Evolutionary conservation across 164 flowering plant genomes (phyloP).

Genomic region (Santalum album): DNA sequence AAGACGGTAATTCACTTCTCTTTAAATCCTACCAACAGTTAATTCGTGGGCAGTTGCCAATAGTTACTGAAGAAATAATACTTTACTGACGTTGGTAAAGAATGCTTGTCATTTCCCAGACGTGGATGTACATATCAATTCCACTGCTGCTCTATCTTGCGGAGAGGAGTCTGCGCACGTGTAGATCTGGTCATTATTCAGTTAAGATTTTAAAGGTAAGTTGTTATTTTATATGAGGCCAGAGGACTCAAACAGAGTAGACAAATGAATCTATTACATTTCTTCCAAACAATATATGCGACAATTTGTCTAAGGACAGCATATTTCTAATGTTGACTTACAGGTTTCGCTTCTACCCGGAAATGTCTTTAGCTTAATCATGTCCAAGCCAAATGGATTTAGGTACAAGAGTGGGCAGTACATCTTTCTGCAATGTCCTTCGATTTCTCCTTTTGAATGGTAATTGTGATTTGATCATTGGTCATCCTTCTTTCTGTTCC

Average conservation of each 20-base stretch:
- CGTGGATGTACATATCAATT: slow-evolving; percentile 88
- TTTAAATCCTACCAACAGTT: neutral
- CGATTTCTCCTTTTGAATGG: slow-evolving; percentile 90
- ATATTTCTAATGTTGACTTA: slow-evolving; percentile 1
- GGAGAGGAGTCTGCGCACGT: slow-evolving; percentile 57
- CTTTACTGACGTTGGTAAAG: neutral
- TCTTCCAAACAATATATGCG: too few relatives aligned
- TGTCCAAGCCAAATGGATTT: slow-evolving; percentile 83
- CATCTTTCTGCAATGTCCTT: slow-evolving; percentile 77
- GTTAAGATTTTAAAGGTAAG: slow-evolving; percentile 72
- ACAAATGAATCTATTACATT: too few relatives aligned
- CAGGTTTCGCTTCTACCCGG: slow-evolving; percentile 89
- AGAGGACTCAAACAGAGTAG: too few relatives aligned
- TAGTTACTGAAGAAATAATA: too few relatives aligned
- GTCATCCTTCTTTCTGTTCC: too few relatives aligned
- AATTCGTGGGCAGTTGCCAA: neutral
- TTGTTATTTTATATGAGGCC: neutral
- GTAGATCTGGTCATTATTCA: slow-evolving; percentile 60
- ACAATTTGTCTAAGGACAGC: too few relatives aligned
- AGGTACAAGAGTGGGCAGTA: slow-evolving; percentile 93
- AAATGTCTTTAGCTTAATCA: slow-evolving; percentile 64
- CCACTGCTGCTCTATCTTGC: slow-evolving; percentile 73
- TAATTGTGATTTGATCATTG: slow-evolving; percentile 14
- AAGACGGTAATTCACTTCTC: slow-evolving; percentile 49
- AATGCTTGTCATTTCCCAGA: slow-evolving; percentile 31